Base-by-base conservation (phyloP, 257 asterid species). In the Anisodus acutangulus region DNA sequence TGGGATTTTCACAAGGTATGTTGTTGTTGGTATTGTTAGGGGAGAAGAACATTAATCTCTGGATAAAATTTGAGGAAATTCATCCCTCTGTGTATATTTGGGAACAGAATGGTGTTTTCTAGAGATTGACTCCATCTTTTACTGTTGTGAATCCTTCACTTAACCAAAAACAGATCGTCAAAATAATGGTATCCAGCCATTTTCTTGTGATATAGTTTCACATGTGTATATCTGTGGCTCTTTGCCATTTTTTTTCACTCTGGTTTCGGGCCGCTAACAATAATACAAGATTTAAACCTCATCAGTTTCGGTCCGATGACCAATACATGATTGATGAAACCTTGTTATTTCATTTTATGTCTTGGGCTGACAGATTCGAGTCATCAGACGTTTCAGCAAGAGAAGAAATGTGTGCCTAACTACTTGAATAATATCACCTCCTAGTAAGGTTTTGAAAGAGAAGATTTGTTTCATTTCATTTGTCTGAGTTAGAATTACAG, bases 261-360 rank as follows among this genome's bases (percentile, higher is more conserved):
- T 49, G 80, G 12, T 49, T 74, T 49, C 2, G 9, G 80, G 59
- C 2, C n/a, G 6, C 19, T 47, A 22, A 68, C 51, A 68, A 68
- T 15, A 19, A 47, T 19, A 11, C 2, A 5, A 8, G 41, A 2
- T 31, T n/a, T 11, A 19, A 45, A 35, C 59, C 59, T 47, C 37
- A 47, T 31, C 80, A 47, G 41, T 72, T 72, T 19, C 0, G 3
- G 17, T 45, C 80, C 12, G 3, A 47, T 19, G 80, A 19, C n/a
- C 55, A 59, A 72, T 72, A 72, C 41, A 72, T 19, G 80, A 19
- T 45, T 72, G 59, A 19, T 72, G 5, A 11, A 19, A 72, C 59
- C 80, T n/a, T n/a, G n/a, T 19, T n/a, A 72, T 59, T 19, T 47
- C 80, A 47, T 72, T 47, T 72, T 72, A 2, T 72, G 58, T 10